Evolutionary conservation across 345 rosid genomes (phyloP), one percentile per base, ranked within the genome.

Genomic region (Abelmoschus esculentus): DNA sequence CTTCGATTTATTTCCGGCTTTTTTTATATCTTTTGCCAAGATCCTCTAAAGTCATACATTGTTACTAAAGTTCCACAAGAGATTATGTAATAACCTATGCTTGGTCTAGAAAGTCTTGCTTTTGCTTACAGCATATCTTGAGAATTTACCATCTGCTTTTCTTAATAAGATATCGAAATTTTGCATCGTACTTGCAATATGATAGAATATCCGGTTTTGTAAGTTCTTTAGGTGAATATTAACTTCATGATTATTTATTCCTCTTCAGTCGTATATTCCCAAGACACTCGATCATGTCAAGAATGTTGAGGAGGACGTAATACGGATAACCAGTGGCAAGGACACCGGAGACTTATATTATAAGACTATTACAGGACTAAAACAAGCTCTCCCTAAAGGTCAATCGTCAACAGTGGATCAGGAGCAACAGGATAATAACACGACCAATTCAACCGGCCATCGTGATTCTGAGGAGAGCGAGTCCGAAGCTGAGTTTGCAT

Each of bases 321-420:
- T 77, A 52, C 82, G 88, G 67, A 58, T 95, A 78, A 86, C 85
- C 6, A 88, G 91, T 68, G 96, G 96, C 72, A 79, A 82, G 74
- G 93, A 90, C 63, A 95, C 93, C 0, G 80, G 75, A 31, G 96
- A 95, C 70, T 75, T 95, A 81, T 77, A 88, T 76, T 90, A 91
- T 67, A 77, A 86, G 75, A 90, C 97, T 0, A 88, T 95, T 70
- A 95, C 99, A 0, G 99, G 99, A 61, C 78, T 95, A 59, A 88
- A 85, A 73, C 84, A 86, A 68, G 88, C 90, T 66, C 88, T 93
- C 58, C 76, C 87, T 50, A 80, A 70, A 73, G 70, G 31, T 49
- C 50, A 69, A 34, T 60, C 75, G 50, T 63, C 74, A 32, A 40
- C 38, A 22, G 69, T 67, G 0, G 52, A 61, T 34, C 73, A 64